phyloP scores from a whole-genome alignment of 306 rosid species.

The Prunus davidiana region DNA sequence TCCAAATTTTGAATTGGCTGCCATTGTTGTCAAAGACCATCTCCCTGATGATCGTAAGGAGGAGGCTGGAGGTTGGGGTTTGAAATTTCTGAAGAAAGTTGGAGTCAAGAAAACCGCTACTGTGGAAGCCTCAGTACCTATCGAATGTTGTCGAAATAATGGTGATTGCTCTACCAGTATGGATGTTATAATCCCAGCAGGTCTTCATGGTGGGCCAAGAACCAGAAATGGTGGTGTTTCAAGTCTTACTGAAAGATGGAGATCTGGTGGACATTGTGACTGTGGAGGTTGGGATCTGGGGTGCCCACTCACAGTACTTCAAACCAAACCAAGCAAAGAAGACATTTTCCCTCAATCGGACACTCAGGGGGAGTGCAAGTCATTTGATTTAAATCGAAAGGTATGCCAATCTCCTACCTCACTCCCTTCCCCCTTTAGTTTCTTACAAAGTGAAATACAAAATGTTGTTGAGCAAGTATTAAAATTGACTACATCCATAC shows the following conservation, averaged over 20 bases:
- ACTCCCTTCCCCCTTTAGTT: neutral
- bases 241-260: conserved; percentile 83
- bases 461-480: conserved; percentile 5
- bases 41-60: conserved; percentile 36
- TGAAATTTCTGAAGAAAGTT: conserved; percentile 75
- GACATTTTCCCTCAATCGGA: conserved; percentile 37
- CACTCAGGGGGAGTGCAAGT: conserved; percentile 55
- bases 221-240: conserved; percentile 78
- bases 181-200: conserved; percentile 77
- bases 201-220: conserved; percentile 89
- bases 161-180: conserved; percentile 60
- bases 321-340: conserved; percentile 42
- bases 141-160: conserved; percentile 42
- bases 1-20: conserved; percentile 79
- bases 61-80: conserved; percentile 90
- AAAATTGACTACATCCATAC: conserved; percentile 6
- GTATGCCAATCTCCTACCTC: conserved; percentile 34
- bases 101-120: conserved; percentile 37
- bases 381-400: conserved; percentile 59
- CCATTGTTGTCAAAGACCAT: conserved; percentile 72
- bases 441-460: conserved; percentile 5
- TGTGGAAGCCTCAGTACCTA: conserved; percentile 20
- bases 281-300: conserved; percentile 99
- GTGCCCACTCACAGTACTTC: conserved; percentile 76
- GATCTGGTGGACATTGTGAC: conserved; percentile 81